These are phyloP conservation scores for Aspergillus pseudotamarii DNA, from an alignment of 2,329 filamentous ascomycete genomes.

Conservation along the genomic window DNA sequence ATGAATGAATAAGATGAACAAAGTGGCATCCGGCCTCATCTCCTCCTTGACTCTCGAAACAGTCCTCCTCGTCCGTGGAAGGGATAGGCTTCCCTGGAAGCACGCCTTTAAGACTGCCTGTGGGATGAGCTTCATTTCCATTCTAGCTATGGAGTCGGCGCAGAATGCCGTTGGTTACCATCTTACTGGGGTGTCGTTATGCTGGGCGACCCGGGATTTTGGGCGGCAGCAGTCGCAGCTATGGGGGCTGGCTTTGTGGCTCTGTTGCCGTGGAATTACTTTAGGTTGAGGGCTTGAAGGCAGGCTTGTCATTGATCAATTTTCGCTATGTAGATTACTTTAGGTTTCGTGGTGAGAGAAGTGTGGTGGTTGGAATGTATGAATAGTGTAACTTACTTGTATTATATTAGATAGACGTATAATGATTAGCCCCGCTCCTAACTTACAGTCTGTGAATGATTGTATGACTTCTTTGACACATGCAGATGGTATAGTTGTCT, in stretches of 20 bases:
- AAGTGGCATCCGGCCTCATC: slow-evolving; percentile 56
- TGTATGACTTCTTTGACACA: not conserved
- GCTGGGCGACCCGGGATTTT: slow-evolving; percentile 54
- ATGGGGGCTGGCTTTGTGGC: slow-evolving; percentile 41
- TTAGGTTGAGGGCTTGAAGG: slow-evolving; percentile 52
- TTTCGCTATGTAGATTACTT: slow-evolving; percentile 1
- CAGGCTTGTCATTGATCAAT: slow-evolving; percentile 33
- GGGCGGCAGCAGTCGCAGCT: slow-evolving; percentile 50
- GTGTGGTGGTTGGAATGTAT: not conserved
- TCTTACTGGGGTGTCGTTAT: slow-evolving; percentile 54
- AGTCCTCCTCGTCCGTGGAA: slow-evolving; percentile 51
- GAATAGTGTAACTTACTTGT: not conserved
- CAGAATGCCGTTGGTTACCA: slow-evolving; percentile 60
- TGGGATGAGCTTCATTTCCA: slow-evolving; percentile 63
- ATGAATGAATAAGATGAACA: not conserved
- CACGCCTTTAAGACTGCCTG: slow-evolving; percentile 55
- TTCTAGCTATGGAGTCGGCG: slow-evolving; percentile 61
- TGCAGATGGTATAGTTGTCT: not conserved
- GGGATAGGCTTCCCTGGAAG: slow-evolving; percentile 52
- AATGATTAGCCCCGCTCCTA: not conserved
- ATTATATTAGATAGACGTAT: not conserved
- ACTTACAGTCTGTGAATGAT: not conserved
- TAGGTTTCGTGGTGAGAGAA: not conserved
- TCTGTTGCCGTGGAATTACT: slow-evolving; percentile 59
- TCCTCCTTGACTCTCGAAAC: slow-evolving; percentile 59